Conservation (phyloP, 139 green algal genomes). For the Chlorella sorokiniana region DNA sequence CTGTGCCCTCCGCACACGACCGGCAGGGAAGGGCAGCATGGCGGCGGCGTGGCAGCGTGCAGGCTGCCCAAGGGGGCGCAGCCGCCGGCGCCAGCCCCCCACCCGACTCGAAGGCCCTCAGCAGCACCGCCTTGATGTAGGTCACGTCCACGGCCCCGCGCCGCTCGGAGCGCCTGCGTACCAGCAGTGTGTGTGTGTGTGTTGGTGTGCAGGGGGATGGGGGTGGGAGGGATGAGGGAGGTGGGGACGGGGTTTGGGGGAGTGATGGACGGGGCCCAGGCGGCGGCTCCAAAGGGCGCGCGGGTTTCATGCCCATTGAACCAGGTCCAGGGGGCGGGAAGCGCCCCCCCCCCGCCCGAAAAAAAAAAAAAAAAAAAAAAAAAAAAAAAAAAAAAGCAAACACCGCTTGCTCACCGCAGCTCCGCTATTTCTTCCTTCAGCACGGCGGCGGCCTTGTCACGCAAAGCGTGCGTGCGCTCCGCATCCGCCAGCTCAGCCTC, state of each 20-base stretch:
- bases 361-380: too few relatives aligned
- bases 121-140: slow-evolving; percentile 59
- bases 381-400: too few relatives aligned
- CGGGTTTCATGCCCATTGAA: too few relatives aligned
- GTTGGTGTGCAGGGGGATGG: too few relatives aligned
- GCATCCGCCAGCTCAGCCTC: slow-evolving; percentile 28
- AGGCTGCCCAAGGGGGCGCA: background rate
- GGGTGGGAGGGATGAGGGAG: background rate
- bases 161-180: slow-evolving; percentile 32
- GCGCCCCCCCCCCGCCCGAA: too few relatives aligned
- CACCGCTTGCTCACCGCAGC: slow-evolving; percentile 20
- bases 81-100: background rate
- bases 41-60: too few relatives aligned
- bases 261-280: background rate
- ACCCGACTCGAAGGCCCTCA: slow-evolving; percentile 51
- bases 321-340: too few relatives aligned
- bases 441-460: slow-evolving; percentile 51
- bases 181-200: too few relatives aligned
- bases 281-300: too few relatives aligned
- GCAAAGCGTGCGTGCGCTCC: slow-evolving; percentile 56
- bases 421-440: slow-evolving; percentile 62
- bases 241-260: background rate
- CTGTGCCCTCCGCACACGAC: too few relatives aligned
- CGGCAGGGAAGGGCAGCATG: too few relatives aligned
- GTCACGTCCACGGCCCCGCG: slow-evolving; percentile 40